phyloP scores from a whole-genome alignment of 192 early-diverging fungal genomes.

The Radiomyces spectabilis region DNA sequence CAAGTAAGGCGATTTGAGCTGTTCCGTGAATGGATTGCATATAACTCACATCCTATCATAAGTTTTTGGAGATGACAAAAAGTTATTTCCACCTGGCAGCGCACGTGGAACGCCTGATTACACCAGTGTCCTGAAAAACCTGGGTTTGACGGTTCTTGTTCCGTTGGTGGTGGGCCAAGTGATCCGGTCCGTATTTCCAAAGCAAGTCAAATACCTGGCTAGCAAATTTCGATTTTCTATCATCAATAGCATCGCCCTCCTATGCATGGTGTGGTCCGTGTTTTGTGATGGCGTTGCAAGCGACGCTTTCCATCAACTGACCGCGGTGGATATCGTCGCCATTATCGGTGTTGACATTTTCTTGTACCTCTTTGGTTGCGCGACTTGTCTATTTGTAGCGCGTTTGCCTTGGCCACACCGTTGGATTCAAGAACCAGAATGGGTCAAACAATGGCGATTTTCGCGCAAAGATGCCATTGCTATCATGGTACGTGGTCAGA shows the following conservation, averaged over 20 bases:
- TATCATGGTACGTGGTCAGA: constrained; percentile 23
- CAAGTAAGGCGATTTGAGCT: constrained; percentile 13
- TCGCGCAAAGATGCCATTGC: constrained; percentile 48
- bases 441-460: constrained; percentile 13
- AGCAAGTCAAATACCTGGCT: constrained; percentile 30
- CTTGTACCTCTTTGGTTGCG: constrained; percentile 39
- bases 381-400: constrained; percentile 33
- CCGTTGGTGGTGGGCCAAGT: constrained; percentile 54
- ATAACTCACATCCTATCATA: neutral
- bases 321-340: constrained; percentile 39
- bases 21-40: neutral
- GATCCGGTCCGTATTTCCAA: constrained; percentile 32
- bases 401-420: constrained; percentile 22
- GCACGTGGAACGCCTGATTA: constrained; percentile 33
- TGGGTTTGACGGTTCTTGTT: constrained; percentile 49
- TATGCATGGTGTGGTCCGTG: constrained; percentile 60
- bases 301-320: constrained; percentile 34
- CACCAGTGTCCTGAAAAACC: constrained; percentile 33
- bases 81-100: constrained; percentile 14
- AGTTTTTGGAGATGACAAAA: constrained; percentile 13
- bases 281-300: constrained; percentile 65
- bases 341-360: constrained; percentile 39
- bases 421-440: constrained; percentile 13
- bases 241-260: constrained; percentile 44
- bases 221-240: constrained; percentile 39